Evolutionary conservation across 768 basidiomycete genomes (phyloP), one percentile per base, ranked within the genome.

Genomic region (Mycena leptocephala): DNA sequence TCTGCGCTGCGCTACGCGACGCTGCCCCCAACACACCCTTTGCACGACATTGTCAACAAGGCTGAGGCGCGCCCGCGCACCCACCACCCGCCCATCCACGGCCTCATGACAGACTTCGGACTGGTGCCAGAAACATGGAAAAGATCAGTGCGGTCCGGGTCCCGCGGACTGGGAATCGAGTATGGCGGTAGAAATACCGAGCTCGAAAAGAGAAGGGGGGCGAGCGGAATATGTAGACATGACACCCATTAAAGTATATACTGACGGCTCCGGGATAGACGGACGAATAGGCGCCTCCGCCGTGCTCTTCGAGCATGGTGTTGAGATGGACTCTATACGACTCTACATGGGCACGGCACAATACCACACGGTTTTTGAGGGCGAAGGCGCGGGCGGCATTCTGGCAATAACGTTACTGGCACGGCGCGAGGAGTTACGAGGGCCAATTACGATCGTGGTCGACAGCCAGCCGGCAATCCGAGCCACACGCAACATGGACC

Each of bases 401-500:
- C 35, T 37, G 6, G 35, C 35, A 6, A 37, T 37, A 13, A 13
- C 35, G 35, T 37, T 37, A 37, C 35, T 37, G 35, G 35, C 6
- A 37, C 35, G 35, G 35, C 6, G 7, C 35, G 35, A 13, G 53
- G 51, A 33, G 61, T 48, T 39, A 16, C 24, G 33, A 14, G 51
- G 18, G 5, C n/a, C 35, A 0, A 71, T 76, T 0, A 58, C 58
- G 0, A 66, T 83, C 1, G 37, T 20, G 3, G 22, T 81, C 1
- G 78, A 83, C 64, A 82, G 78, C 43, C 79, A 83, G 32, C 75
- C 78, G 0, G 72, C 78, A 0, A 79, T 82, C 5, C 51, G 11
- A 14, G 68, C 67, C 26, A 64, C 43, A 0, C 37, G 24, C 28
- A 26, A 6, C 13, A 6, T 13, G 7, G 13, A 6, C 35, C 55